These are phyloP conservation scores for Fusarium odoratissimum DNA, from an alignment of 2,329 filamentous ascomycete species.

Conservation along the genomic window DNA sequence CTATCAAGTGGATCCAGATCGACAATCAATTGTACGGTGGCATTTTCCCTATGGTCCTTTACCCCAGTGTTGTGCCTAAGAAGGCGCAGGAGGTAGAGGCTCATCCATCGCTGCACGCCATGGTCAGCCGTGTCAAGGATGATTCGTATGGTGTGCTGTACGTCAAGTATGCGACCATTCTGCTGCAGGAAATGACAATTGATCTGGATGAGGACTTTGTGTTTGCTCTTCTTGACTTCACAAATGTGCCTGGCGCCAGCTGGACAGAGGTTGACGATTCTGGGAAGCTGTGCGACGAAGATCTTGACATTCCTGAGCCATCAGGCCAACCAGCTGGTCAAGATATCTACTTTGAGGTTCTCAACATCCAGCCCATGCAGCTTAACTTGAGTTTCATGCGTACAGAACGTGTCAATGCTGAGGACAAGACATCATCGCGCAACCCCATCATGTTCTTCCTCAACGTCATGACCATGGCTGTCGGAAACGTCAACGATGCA, in stretches of 20 bases:
- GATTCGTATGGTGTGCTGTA: constrained; percentile 98
- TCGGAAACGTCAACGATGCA: constrained; percentile 98
- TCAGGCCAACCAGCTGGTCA: constrained; percentile 85
- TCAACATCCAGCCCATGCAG: constrained; percentile 98
- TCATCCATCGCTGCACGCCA: constrained; percentile 92
- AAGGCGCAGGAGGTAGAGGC: constrained; percentile 96
- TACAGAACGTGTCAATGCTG: constrained; percentile 94
- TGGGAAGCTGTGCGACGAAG: constrained; percentile 88
- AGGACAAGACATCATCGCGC: constrained; percentile 88
- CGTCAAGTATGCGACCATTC: constrained; percentile 95
- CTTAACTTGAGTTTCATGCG: constrained; percentile 96
- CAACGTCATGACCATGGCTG: constrained; percentile 98
- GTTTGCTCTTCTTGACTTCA: constrained; percentile 93
- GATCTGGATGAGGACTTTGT: constrained; percentile 99
- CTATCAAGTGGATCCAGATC: constrained; percentile 98
- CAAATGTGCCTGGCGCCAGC: constrained; percentile 88
- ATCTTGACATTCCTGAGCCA: constrained; percentile 91
- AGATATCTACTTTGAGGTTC: constrained; percentile 96
- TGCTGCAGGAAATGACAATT: constrained; percentile 97
- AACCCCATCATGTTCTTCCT: constrained; percentile 99
- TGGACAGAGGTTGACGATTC: constrained; percentile 78
- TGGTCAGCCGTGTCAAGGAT: constrained; percentile 95
- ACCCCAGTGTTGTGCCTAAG: constrained; percentile 97
- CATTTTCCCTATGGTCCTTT: constrained; percentile 96
- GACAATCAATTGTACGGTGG: constrained; percentile 99